Conservation (phyloP, 805 yeast species). For the Crinitomyces ghanaensis region DNA sequence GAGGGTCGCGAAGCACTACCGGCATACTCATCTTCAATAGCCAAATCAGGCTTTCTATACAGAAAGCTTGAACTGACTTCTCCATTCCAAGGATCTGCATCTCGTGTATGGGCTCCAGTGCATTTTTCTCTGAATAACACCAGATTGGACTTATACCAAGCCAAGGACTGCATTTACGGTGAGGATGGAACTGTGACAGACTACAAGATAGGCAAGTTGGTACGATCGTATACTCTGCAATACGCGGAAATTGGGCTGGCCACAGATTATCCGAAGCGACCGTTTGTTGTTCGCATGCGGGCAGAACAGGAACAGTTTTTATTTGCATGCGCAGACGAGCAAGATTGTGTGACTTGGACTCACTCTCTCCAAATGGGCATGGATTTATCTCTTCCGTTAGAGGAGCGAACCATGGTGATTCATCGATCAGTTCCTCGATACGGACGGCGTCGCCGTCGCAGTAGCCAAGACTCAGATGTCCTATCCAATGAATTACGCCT, state of each 20-base stretch:
- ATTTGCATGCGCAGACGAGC: constrained; percentile 48
- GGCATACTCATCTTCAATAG: constrained; percentile 50
- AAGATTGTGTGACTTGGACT: constrained; percentile 71
- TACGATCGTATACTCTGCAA: constrained; percentile 66
- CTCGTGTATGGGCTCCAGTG: constrained; percentile 58
- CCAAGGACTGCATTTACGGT: no score
- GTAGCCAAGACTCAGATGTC: no score
- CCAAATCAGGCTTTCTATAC: constrained; percentile 42
- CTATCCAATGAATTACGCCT: no score
- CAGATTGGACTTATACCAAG: constrained; percentile 57
- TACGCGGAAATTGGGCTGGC: constrained; percentile 80
- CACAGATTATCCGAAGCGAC: constrained; percentile 63
- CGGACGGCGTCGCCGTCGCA: constrained; percentile 45
- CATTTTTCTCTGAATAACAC: constrained; percentile 76
- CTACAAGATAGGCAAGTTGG: constrained; percentile 15
- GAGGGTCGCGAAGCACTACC: constrained; percentile 44
- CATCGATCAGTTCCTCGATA: constrained; percentile 72
- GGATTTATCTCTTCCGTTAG: constrained; percentile 68
- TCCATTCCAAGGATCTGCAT: constrained; percentile 60
- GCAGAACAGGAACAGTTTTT: constrained; percentile 76
- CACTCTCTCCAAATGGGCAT: constrained; percentile 60
- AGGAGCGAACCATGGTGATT: constrained; percentile 57
- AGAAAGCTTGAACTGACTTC: constrained; percentile 67
- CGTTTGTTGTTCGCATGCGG: constrained; percentile 60
- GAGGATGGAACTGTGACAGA: constrained; percentile 1